Evolutionary conservation across 139 green algal genomes (phyloP), one percentile per base, ranked within the genome.

Genomic region (Micromonas commoda): DNA sequence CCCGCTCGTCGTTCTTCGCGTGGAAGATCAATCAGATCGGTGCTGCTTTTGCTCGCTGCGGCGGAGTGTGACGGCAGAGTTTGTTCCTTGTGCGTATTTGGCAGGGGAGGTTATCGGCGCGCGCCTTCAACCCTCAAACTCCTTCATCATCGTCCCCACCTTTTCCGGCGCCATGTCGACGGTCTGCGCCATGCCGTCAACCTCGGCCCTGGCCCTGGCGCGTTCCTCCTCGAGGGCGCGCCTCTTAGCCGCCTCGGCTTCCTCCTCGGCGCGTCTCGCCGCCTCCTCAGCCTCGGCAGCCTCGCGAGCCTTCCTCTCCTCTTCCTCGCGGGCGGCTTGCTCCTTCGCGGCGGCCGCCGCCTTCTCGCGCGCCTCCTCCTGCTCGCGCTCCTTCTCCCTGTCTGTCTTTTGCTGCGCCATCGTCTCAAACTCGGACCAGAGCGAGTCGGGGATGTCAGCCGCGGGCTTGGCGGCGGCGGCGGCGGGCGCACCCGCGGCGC

Each of bases 341-440:
- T 39, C 34, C 37, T 75, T 75, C 24, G 9, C 37, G 23, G 31
- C 38, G 1, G 26, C 38, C 6, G 37, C 68, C 13, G 37, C 37
- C 34, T 73, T n/a, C 33, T 51, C 66, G 6, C 23, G 23, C 2
- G 23, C 66, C 2, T 53, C 23, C 23, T 51, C 29, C 32, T 31
- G 32, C 53, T 73, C 29, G 19, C 37, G 20, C 2, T 51, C 16
- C n/a, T 51, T 53, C 66, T 63, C 5, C 34, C 53, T 60, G 26
- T 75, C 37, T 4, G 64, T 23, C 35, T 75, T 75, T 32, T 75
- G 35, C 37, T 60, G 37, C 3, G 68, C 68, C 37, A 39, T 39
- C 37, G 68, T 37, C 61, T 75, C 68, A 26, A 75, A 75, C 6
- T 75, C 68, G 37, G 26, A 53, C 68, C 68, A 75, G 34, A 75